Percentiles rank a stretch among this genome's conserved stretches.
Conservation (phyloP, 805 yeast genomes). For the Cyberlindnera meyerae region DNA sequence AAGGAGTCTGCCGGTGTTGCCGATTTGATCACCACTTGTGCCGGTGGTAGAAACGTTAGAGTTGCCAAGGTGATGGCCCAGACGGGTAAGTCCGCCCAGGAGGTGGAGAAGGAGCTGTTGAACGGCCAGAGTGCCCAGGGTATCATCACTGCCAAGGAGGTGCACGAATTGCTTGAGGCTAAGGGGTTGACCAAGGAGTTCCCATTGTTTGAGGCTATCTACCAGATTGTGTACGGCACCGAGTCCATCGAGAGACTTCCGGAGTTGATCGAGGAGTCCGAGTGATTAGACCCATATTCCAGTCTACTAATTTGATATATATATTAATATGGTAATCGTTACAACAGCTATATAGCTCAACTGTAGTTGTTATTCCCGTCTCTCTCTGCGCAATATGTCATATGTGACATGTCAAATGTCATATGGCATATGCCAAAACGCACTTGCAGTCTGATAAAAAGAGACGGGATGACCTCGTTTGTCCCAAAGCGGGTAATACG, state of each 20-base stretch:
- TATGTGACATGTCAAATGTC: too few relatives aligned
- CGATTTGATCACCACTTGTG: conserved; percentile 93
- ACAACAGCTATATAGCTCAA: too few relatives aligned
- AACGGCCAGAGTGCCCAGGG: conserved; percentile 99
- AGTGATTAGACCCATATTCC: conserved; percentile 1
- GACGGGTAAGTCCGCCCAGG: conserved; percentile 69
- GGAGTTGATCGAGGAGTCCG: conserved; percentile 48
- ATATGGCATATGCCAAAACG: too few relatives aligned
- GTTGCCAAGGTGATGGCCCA: conserved; percentile 85
- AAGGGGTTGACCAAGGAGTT: conserved; percentile 46
- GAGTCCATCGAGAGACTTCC: conserved; percentile 76
- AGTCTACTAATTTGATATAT: neutral
- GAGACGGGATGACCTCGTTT: too few relatives aligned
- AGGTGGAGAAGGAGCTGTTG: conserved; percentile 78
- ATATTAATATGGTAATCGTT: too few relatives aligned
- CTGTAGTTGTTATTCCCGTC: too few relatives aligned
- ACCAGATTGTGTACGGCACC: conserved; percentile 74
- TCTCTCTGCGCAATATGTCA: too few relatives aligned
- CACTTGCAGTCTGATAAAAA: too few relatives aligned
- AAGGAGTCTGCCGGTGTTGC: conserved; percentile 98
- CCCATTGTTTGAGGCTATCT: conserved; percentile 67
- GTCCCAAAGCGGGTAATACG: too few relatives aligned
- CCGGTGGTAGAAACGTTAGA: conserved; percentile 94
- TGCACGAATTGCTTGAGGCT: conserved; percentile 52
- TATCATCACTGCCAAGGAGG: conserved; percentile 84